Evolutionary conservation across 805 yeast species (phyloP).

Genomic region (Candida multigemmis): DNA sequence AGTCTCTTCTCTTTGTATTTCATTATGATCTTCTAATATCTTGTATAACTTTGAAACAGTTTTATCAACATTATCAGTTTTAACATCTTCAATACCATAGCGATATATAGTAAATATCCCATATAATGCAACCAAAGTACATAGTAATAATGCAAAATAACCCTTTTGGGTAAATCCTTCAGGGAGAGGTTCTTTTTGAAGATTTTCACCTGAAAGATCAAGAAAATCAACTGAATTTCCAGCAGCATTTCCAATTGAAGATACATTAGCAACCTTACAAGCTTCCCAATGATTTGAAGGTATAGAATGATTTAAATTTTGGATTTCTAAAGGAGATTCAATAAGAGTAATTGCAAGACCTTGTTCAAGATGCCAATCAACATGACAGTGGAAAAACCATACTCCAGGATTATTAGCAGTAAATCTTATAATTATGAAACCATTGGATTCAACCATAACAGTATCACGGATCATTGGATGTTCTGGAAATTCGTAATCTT

Average conservation of each 20-base stretch:
- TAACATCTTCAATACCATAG: constrained; percentile 60
- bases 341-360: constrained; percentile 77
- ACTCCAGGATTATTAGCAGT: constrained; percentile 95
- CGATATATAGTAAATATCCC: constrained; percentile 53
- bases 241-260: constrained; percentile 65
- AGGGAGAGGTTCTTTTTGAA: constrained; percentile 57
- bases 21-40: constrained; percentile 19
- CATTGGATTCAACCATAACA: constrained; percentile 69
- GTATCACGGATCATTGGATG: constrained; percentile 83
- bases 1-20: constrained; percentile 21
- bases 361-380: constrained; percentile 96
- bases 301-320: constrained; percentile 20
- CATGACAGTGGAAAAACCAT: constrained; percentile 98
- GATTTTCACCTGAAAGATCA: constrained; percentile 49
- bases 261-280: constrained; percentile 39
- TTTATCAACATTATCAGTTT: constrained; percentile 38
- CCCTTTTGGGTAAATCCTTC: constrained; percentile 65
- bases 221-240: constrained; percentile 39
- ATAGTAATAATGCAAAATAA: constrained; percentile 49
- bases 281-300: constrained; percentile 40
- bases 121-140: constrained; percentile 46
- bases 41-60: constrained; percentile 24
- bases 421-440: constrained; percentile 80
- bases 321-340: constrained; percentile 76
- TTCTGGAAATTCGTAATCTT: constrained; percentile 41